These are phyloP conservation scores for Suillus weaverae DNA, from an alignment of 768 basidiomycete genomes.

Conservation along the genomic window DNA sequence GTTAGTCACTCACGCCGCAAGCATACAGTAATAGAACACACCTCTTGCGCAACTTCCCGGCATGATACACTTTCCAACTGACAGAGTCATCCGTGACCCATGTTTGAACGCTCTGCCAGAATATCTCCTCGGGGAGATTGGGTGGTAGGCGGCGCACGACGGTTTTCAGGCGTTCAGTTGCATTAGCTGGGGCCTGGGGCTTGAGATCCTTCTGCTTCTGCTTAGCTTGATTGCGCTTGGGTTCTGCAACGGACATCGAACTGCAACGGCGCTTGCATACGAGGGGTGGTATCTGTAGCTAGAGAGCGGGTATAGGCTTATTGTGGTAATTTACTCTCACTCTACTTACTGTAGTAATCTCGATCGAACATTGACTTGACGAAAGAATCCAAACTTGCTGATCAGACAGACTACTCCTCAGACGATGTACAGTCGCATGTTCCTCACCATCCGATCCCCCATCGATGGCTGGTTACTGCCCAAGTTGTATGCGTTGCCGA, in stretches of 20 bases:
- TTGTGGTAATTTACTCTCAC: not conserved
- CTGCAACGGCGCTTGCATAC: constrained; percentile 1
- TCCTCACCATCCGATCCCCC: not conserved
- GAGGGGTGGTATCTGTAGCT: not conserved
- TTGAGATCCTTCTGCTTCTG: constrained; percentile 35
- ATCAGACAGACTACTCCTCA: not conserved
- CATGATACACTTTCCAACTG: constrained; percentile 64
- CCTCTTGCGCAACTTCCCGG: constrained; percentile 72
- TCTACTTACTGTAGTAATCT: not conserved
- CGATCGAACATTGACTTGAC: too few relatives aligned
- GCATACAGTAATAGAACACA: constrained; percentile 31
- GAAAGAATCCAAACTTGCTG: too few relatives aligned
- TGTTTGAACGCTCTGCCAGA: constrained; percentile 86
- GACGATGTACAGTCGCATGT: not conserved
- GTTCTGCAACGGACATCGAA: constrained; percentile 21
- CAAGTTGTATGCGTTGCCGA: not conserved
- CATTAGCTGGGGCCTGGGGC: constrained; percentile 26
- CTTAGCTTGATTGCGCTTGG: constrained; percentile 23
- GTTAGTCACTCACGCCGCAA: not conserved
- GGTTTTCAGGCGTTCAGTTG: constrained; percentile 73
- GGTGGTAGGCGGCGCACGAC: constrained; percentile 88
- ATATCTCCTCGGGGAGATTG: constrained; percentile 87
- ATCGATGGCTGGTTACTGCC: not conserved
- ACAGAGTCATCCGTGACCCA: constrained; percentile 82
- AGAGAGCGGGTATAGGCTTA: not conserved